Percentiles rank a stretch among this genome's conserved stretches.
These are phyloP conservation scores for Fraxinus xanthoxyloides DNA, from an alignment of 305 asterid species.

Conservation along the genomic window DNA sequence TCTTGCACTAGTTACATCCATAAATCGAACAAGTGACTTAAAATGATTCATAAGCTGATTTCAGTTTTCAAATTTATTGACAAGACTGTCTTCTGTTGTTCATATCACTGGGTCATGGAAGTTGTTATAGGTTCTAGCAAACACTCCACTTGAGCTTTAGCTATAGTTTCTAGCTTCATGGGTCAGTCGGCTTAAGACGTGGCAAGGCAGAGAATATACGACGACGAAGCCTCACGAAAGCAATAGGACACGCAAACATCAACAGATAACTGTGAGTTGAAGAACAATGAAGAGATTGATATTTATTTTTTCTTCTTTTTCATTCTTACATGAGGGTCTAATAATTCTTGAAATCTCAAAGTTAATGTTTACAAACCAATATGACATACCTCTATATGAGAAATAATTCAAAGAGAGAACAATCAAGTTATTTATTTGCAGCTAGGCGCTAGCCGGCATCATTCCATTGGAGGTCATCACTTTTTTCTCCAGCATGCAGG, in stretches of 20 bases:
- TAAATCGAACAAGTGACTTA: background rate
- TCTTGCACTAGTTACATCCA: background rate
- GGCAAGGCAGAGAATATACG: no score
- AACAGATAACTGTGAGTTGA: background rate
- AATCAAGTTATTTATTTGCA: background rate
- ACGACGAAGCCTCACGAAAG: background rate
- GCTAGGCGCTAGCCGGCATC: background rate
- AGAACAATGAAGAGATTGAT: background rate
- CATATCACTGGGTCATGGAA: no score
- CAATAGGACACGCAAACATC: background rate
- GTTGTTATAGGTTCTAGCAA: no score
- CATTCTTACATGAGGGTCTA: background rate
- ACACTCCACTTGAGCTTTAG: no score
- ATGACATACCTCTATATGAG: background rate
- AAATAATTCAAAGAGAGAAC: background rate
- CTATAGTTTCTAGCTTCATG: no score
- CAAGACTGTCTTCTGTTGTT: background rate
- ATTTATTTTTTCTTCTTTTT: background rate
- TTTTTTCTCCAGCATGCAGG: no score
- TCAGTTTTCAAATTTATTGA: background rate
- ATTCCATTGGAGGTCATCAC: no score
- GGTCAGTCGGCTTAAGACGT: no score
- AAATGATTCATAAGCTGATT: background rate
- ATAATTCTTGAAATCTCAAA: background rate
- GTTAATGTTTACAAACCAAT: background rate